Conservation (phyloP, 257 asterid species). For the Rauvolfia tetraphylla region DNA sequence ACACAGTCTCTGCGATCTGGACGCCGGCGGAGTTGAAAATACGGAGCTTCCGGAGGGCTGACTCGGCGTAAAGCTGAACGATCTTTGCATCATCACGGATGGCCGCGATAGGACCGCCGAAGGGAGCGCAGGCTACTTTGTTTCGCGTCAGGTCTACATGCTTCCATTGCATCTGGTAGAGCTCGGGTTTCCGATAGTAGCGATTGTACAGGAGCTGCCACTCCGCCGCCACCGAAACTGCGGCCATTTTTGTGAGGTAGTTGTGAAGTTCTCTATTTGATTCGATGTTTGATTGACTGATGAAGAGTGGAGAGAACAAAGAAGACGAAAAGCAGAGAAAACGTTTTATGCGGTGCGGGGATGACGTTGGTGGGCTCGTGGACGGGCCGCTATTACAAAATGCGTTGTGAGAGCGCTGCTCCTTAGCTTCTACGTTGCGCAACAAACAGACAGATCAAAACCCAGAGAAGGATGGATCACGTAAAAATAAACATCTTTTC, state of each 20-base stretch:
- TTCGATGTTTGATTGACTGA: background rate
- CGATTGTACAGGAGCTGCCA: slow-evolving; percentile 94
- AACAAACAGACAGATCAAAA: no score
- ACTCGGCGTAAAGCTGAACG: slow-evolving; percentile 89
- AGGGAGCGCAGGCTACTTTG: slow-evolving; percentile 89
- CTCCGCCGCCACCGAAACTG: slow-evolving; percentile 93
- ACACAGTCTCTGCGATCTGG: slow-evolving; percentile 69
- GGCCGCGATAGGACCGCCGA: slow-evolving; percentile 92
- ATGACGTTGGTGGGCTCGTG: no score
- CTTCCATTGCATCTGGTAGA: slow-evolving; percentile 93
- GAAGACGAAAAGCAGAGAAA: background rate
- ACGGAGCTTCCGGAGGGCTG: slow-evolving; percentile 89
- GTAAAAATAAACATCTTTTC: no score
- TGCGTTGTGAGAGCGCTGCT: no score
- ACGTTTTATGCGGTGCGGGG: no score
- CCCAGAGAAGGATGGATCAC: background rate
- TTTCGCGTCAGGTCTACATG: slow-evolving; percentile 88
- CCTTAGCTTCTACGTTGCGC: no score
- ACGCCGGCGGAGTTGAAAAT: slow-evolving; percentile 85
- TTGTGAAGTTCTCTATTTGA: background rate
- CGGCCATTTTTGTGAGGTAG: slow-evolving; percentile 47
- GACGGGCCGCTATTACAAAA: no score
- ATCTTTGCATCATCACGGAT: slow-evolving; percentile 95
- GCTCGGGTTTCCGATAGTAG: slow-evolving; percentile 89
- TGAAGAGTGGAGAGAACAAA: background rate